Evolutionary conservation across 169 alveolate genomes (phyloP).

Genomic region (Plasmodium sp.): DNA sequence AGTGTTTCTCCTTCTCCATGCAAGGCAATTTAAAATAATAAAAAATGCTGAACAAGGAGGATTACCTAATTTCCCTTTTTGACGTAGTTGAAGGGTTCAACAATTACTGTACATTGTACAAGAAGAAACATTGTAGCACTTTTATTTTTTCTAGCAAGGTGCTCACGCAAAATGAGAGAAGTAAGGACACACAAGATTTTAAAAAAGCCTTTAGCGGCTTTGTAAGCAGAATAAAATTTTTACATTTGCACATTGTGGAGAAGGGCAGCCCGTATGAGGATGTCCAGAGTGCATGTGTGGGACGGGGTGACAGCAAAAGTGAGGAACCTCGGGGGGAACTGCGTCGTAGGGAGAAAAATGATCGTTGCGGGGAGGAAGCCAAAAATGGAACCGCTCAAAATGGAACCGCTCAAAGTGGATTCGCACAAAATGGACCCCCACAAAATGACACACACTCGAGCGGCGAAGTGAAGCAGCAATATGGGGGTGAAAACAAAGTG

Average conservation of each 20-base stretch:
- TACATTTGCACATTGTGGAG: conserved; percentile 11
- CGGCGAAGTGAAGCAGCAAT: not conserved
- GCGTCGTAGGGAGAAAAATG: not conserved
- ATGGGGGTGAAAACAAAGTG: not conserved
- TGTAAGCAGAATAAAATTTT: conserved; percentile 4
- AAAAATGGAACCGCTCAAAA: not conserved
- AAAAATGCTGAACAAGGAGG: conserved; percentile 47
- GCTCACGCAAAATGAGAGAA: conserved; percentile 19
- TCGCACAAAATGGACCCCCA: not conserved
- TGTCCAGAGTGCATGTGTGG: not conserved
- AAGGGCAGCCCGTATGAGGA: not conserved
- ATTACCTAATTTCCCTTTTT: conserved; percentile 28
- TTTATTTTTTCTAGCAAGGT: conserved; percentile 28
- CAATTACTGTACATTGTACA: conserved; percentile 21
- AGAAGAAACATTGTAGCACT: conserved; percentile 8
- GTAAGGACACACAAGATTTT: conserved; percentile 20
- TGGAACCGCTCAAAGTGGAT: not conserved
- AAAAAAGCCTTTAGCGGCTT: conserved; percentile 11
- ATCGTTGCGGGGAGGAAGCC: not conserved
- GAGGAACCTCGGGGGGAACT: not conserved
- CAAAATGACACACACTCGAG: not conserved
- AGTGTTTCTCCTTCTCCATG: not conserved
- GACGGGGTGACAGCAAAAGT: not conserved
- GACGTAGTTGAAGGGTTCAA: conserved; percentile 44
- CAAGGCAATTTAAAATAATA: not conserved